Evolutionary conservation across 805 yeast species (phyloP), one percentile per base, ranked within the genome.

Genomic region (Jamesozyma piceae): DNA sequence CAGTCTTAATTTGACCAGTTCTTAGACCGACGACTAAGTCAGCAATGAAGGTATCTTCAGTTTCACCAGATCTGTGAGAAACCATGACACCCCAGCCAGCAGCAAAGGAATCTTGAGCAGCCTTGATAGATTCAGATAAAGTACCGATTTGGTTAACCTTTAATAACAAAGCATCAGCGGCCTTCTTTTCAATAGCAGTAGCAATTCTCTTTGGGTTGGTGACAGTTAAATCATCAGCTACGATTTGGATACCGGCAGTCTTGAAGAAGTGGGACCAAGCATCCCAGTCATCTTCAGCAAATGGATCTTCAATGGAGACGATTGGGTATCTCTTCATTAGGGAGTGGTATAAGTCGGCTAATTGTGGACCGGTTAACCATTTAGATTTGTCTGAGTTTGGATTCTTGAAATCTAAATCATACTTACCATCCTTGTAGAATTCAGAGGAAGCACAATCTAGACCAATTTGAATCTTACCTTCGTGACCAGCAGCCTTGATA

Each of bases 91-190:
- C 97, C 97, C 97, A 90, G 65, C 86, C 87, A 53, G 95, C 95
- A 54, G 78, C 80, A 73, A 78, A 88, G 46, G 97, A 84, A 71
- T 83, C 89, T 68, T 83, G 72, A 62, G 97, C 97, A 63, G 97
- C 96, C 69, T 87, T 77, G 72, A 90, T 87, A 52, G 97, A 86
- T 78, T 90, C 97, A 59, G 94, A 68, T 60, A 90, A 74, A 57
- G 96, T 74, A 77, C 97, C 97, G 60, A 90, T 90, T 78, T 90
- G 97, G 88, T 90, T 90, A 57, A 90, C 96, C 84, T 90, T 90
- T 70, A 90, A 79, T 69, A 90, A 78, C 60, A 90, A 78, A 66
- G 90, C 95, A 72, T 88, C 78, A 62, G 95, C 95, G 57, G 88
- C 78, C 80, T 90, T 89, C 84, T 82, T 76, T 71, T 88, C 95